Conservation (phyloP, 108 stramenopile species). For the Cyclotella baltica region DNA sequence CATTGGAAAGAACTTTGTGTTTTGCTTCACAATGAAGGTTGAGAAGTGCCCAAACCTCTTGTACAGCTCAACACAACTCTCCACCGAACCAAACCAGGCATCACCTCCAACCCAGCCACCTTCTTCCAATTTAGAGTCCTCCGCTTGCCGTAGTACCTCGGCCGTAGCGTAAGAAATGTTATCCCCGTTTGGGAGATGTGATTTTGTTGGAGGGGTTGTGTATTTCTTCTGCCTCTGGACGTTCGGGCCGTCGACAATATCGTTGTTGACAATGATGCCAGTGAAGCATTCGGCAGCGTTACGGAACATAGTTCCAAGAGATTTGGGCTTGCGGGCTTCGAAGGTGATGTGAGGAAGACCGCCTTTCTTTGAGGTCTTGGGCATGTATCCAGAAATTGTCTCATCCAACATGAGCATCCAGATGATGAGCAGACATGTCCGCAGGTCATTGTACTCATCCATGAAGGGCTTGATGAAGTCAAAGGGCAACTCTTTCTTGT, state of each 20-base stretch:
- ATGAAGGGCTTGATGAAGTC: constrained; percentile 19
- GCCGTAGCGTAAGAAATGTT: not conserved
- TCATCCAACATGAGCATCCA: constrained; percentile 22
- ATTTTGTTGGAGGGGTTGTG: constrained; percentile 1
- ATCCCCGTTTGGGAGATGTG: not conserved
- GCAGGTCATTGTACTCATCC: constrained; percentile 7
- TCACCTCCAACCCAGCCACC: constrained; percentile 18
- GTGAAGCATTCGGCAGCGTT: constrained; percentile 14
- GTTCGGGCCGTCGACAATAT: not conserved
- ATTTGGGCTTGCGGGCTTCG: constrained; percentile 22
- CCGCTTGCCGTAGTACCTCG: constrained; percentile 5
- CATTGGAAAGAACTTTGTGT: constrained; percentile 15
- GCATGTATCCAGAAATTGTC: constrained; percentile 24
- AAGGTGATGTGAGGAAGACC: constrained; percentile 23
- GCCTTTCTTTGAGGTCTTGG: constrained; percentile 25
- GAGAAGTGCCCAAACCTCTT: constrained; percentile 1
- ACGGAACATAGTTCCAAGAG: constrained; percentile 25
- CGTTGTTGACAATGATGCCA: constrained; percentile 19
- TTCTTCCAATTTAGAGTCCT: not conserved
- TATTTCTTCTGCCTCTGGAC: not conserved
- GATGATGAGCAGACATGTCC: not conserved
- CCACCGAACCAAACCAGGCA: constrained; percentile 31
- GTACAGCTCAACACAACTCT: constrained; percentile 4
- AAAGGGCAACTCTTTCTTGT: constrained; percentile 1
- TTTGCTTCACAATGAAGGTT: constrained; percentile 15